Conservation (phyloP, 2,329 filamentous ascomycete genomes). For the Knoxdaviesia proteae region DNA sequence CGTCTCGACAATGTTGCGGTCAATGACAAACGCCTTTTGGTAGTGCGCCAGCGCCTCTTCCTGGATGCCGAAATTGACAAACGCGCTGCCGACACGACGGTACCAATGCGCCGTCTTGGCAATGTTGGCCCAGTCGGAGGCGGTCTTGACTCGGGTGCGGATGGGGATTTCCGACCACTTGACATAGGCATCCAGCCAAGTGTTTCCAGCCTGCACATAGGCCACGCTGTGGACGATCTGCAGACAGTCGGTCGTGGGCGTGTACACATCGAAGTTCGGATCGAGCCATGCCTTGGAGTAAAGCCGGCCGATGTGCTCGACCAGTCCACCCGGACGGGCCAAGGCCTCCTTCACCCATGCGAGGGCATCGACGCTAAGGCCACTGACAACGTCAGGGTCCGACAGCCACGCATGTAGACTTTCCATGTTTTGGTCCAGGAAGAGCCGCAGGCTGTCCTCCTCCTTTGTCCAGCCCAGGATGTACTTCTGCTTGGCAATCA, state of each 20-base stretch:
- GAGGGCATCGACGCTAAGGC: slow-evolving; percentile 11
- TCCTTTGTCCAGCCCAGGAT: slow-evolving; percentile 15
- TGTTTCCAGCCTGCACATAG: slow-evolving; percentile 16
- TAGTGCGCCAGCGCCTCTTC: slow-evolving; percentile 15
- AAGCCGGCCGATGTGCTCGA: slow-evolving; percentile 16
- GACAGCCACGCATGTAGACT: slow-evolving; percentile 16
- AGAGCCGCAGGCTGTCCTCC: slow-evolving; percentile 19
- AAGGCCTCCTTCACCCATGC: slow-evolving; percentile 12
- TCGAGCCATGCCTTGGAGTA: slow-evolving; percentile 19
- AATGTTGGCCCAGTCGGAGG: slow-evolving; percentile 16
- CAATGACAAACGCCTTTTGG: slow-evolving; percentile 14
- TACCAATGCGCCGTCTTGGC: slow-evolving; percentile 16
- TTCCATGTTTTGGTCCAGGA: slow-evolving; percentile 17
- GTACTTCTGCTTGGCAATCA: slow-evolving; percentile 16
- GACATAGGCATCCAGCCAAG: slow-evolving; percentile 14
- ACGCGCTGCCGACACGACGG: slow-evolving; percentile 18
- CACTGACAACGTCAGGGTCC: slow-evolving; percentile 12
- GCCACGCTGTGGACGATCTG: slow-evolving; percentile 21
- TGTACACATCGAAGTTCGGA: slow-evolving; percentile 13
- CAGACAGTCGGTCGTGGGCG: slow-evolving; percentile 20
- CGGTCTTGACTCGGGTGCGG: slow-evolving; percentile 14
- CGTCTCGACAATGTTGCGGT: slow-evolving; percentile 17
- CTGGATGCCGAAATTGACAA: slow-evolving; percentile 15
- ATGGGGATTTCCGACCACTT: slow-evolving; percentile 17
- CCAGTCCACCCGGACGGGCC: slow-evolving; percentile 11